Percentiles rank a stretch among this genome's conserved stretches.
Conservation (phyloP, 306 rosid species). For the Medicago ruthenica region DNA sequence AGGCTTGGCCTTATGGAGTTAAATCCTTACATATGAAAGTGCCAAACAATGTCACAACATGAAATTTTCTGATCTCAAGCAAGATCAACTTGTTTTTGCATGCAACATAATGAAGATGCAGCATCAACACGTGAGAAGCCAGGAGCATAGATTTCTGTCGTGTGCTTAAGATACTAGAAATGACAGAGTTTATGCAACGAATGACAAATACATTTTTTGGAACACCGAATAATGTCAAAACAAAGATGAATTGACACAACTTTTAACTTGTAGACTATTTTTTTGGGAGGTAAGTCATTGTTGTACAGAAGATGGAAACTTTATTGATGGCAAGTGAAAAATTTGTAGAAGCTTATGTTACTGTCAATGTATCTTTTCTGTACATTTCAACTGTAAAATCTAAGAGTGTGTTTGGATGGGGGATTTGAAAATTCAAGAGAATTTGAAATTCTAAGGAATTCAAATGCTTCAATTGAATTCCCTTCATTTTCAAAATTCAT, state of each 20-base stretch:
- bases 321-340: slow-evolving; percentile 42
- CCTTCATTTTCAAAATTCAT: too few relatives aligned
- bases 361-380: slow-evolving; percentile 49
- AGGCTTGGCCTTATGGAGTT: slow-evolving; percentile 41
- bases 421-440: too few relatives aligned
- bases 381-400: slow-evolving; percentile 48
- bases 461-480: too few relatives aligned
- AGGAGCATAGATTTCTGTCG: slow-evolving; percentile 43
- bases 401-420: too few relatives aligned
- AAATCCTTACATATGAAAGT: slow-evolving; percentile 37
- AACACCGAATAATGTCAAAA: slow-evolving; percentile 48
- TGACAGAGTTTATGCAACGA: slow-evolving; percentile 44
- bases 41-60: slow-evolving; percentile 37
- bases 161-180: slow-evolving; percentile 41
- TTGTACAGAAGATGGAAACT: slow-evolving; percentile 62
- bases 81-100: slow-evolving; percentile 42
- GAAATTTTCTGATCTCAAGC: slow-evolving; percentile 41
- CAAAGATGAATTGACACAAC: slow-evolving; percentile 34
- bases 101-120: slow-evolving; percentile 43
- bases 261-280: slow-evolving; percentile 37
- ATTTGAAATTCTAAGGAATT: too few relatives aligned
- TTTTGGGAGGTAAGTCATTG: slow-evolving; percentile 53
- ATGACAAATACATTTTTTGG: slow-evolving; percentile 54
- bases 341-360: slow-evolving; percentile 48
- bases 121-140: slow-evolving; percentile 44